Conservation (phyloP, 306 rosid genomes). For the Corylus avellana region DNA sequence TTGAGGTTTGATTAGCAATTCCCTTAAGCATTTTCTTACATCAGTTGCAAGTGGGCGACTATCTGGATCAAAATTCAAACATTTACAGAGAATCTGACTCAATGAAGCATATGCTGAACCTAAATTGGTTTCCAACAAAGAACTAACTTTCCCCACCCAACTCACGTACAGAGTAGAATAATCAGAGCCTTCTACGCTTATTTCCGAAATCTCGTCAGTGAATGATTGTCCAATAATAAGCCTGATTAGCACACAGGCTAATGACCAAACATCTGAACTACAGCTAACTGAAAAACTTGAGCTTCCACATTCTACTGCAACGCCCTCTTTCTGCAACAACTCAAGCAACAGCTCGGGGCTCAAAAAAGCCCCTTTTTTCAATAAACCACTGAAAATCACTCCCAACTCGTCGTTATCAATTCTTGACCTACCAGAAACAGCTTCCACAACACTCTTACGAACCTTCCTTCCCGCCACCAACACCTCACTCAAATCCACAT, state of each 20-base stretch:
- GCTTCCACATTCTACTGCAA: constrained; percentile 36
- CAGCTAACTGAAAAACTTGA: constrained; percentile 39
- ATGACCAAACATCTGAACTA: constrained; percentile 77
- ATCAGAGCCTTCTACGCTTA: constrained; percentile 39
- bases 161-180: constrained; percentile 33
- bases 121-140: constrained; percentile 51
- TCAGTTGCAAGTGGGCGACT: constrained; percentile 58
- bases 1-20: constrained; percentile 49
- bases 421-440: constrained; percentile 26
- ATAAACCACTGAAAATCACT: constrained; percentile 30
- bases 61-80: constrained; percentile 61
- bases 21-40: constrained; percentile 66
- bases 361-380: constrained; percentile 38
- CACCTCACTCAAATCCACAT: constrained; percentile 60
- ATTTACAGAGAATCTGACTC: constrained; percentile 51
- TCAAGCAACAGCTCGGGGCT: constrained; percentile 68
- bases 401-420: constrained; percentile 30
- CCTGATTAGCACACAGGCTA: constrained; percentile 59
- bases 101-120: constrained; percentile 52
- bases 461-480: constrained; percentile 58
- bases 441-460: constrained; percentile 29
- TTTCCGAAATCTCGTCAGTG: constrained; percentile 34
- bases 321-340: constrained; percentile 45
- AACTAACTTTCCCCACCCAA: constrained; percentile 62
- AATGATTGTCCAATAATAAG: constrained; percentile 57